phyloP scores from a whole-genome alignment of 495 filamentous ascomycete species.

The Podospora bellae-mahoneyi region DNA sequence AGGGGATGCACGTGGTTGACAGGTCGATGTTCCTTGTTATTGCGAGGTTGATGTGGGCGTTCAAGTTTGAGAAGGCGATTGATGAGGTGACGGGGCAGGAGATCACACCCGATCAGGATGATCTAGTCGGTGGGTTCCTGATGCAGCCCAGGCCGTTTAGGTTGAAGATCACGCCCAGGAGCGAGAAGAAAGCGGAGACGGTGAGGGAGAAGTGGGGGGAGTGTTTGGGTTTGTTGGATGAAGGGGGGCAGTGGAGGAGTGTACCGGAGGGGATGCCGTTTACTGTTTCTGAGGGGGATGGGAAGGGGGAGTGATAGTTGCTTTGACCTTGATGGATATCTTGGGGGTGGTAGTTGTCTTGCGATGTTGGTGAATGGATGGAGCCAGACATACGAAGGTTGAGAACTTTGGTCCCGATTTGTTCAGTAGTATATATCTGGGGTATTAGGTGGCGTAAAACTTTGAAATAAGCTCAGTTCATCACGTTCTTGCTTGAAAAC shows the following conservation, averaged over 20 bases:
- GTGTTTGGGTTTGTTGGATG: slow-evolving; percentile 24
- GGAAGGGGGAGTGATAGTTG: background rate
- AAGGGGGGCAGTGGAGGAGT: slow-evolving; percentile 22
- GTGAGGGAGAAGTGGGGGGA: slow-evolving; percentile 28
- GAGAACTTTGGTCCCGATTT: too few relatives aligned
- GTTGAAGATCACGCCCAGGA: slow-evolving; percentile 23
- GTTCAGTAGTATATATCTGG: too few relatives aligned
- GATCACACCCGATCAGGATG: slow-evolving; percentile 33
- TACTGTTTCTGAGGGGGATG: background rate
- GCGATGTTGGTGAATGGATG: background rate
- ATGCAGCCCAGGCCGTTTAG: slow-evolving; percentile 20
- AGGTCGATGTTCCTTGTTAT: slow-evolving; percentile 45
- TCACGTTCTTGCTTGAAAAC: too few relatives aligned
- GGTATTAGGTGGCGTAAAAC: too few relatives aligned
- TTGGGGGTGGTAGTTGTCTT: too few relatives aligned
- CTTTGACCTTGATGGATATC: too few relatives aligned
- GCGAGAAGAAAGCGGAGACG: slow-evolving; percentile 14
- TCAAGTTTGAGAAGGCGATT: slow-evolving; percentile 34
- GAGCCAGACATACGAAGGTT: too few relatives aligned
- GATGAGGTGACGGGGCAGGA: slow-evolving; percentile 23
- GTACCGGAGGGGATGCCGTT: slow-evolving; percentile 24
- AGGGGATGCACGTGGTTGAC: slow-evolving; percentile 50
- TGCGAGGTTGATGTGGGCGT: slow-evolving; percentile 49
- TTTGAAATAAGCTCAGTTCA: too few relatives aligned
- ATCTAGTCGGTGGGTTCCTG: slow-evolving; percentile 32